Base-by-base conservation (phyloP, 2,329 filamentous ascomycete genomes). In the Phyllosticta capitalensis region DNA sequence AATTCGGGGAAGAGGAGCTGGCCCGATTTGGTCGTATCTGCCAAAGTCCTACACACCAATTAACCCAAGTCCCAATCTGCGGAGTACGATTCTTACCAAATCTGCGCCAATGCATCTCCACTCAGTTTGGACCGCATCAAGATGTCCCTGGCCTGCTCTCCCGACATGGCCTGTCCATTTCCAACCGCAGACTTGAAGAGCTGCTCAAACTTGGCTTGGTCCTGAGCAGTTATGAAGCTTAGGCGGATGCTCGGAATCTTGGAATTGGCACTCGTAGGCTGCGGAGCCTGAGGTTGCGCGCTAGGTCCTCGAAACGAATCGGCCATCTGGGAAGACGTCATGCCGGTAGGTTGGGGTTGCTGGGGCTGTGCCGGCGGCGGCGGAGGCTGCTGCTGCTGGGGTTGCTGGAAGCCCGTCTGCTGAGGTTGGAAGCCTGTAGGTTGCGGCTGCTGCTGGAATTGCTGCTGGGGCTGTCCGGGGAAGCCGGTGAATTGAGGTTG, bases 1-100 rank as follows among this genome's bases (percentile, higher is more conserved):
- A 99, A 99, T 75, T 99, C 94, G 50, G 94, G 94, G 71, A 99
- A 99, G 70, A 96, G 88, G 30, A 99, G 83, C 73, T 96, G 92
- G 52, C 94, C 94, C 14, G 92, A 94, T 72, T 95, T 92, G 54
- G 94, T 99, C 9, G 94, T 96, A 75, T 99, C 94, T 53, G 91
- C 89, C 21, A 99, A 78, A 20, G 90, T 90, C 90, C 89, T 92
- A 65, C 38, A 14, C n/a, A n/a, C n/a, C n/a, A n/a, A n/a, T n/a
- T n/a, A n/a, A n/a, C n/a, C n/a, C n/a, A n/a, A n/a, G n/a, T n/a
- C n/a, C n/a, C n/a, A n/a, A n/a, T n/a, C n/a, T n/a, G n/a, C 28
- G 24, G 17, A 48, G 38, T 38, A 20, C 21, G 21, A 48, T 7
- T 59, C 80, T 62, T 78, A 91, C 92, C 92, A 99, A 67, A 99